These are phyloP conservation scores for Apiospora phragmitis DNA, from an alignment of 2,329 filamentous ascomycete species.

Conservation along the genomic window DNA sequence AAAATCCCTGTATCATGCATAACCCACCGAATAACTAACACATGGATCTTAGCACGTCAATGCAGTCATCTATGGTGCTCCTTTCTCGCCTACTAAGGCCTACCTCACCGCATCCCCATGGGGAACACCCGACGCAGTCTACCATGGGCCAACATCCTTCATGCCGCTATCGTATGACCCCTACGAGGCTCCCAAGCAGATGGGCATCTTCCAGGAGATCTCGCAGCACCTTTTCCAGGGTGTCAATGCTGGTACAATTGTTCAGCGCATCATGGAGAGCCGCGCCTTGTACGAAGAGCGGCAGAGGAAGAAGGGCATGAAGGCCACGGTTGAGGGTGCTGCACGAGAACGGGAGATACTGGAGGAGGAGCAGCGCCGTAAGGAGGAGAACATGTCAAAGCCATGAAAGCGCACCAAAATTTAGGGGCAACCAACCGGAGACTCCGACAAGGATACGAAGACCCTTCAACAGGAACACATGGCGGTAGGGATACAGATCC, in stretches of 20 bases:
- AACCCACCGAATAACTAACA: slow-evolving; percentile 13
- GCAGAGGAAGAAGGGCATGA: slow-evolving; percentile 86
- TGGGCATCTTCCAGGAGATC: slow-evolving; percentile 84
- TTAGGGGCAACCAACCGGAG: background rate
- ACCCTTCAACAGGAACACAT: slow-evolving; percentile 1
- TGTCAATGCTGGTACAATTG: slow-evolving; percentile 91
- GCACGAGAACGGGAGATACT: slow-evolving; percentile 62
- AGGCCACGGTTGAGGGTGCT: slow-evolving; percentile 73
- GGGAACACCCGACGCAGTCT: slow-evolving; percentile 76
- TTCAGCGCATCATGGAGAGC: slow-evolving; percentile 84
- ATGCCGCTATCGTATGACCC: slow-evolving; percentile 80
- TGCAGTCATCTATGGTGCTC: slow-evolving; percentile 84
- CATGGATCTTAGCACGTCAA: slow-evolving; percentile 69
- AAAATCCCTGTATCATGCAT: background rate
- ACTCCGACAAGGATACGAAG: background rate
- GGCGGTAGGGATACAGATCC: background rate
- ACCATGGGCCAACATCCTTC: slow-evolving; percentile 94
- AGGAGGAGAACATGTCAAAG: slow-evolving; percentile 39
- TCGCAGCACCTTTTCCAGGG: slow-evolving; percentile 75
- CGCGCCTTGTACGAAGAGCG: slow-evolving; percentile 87
- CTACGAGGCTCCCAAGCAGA: slow-evolving; percentile 75
- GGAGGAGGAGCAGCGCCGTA: slow-evolving; percentile 57
- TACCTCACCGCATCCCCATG: slow-evolving; percentile 78
- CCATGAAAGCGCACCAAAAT: background rate
- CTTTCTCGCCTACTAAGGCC: slow-evolving; percentile 77